Percentiles rank a stretch among this genome's conserved stretches.
Conservation (phyloP, 2,329 filamentous ascomycete genomes). For the Fusarium begoniae region DNA sequence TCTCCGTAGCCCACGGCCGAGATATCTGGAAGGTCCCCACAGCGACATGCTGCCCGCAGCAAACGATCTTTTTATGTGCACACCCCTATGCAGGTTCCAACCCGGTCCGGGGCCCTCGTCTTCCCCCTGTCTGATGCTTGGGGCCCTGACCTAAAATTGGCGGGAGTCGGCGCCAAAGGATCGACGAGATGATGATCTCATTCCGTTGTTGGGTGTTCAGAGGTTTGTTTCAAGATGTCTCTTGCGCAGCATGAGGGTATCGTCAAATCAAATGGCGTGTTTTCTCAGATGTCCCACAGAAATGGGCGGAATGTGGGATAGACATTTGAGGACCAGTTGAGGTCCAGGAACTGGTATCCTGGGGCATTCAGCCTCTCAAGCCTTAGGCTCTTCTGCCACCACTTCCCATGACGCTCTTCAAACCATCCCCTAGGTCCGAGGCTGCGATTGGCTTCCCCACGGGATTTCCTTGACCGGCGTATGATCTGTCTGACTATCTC, state of each 20-base stretch:
- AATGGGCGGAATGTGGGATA: slow-evolving; percentile 34
- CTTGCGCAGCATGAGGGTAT: slow-evolving; percentile 17
- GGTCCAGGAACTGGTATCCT: slow-evolving; percentile 24
- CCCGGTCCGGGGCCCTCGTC: slow-evolving; percentile 9
- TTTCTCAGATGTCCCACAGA: slow-evolving; percentile 23
- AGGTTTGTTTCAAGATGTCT: slow-evolving; percentile 44
- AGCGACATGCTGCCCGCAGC: slow-evolving; percentile 20
- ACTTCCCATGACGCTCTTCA: slow-evolving; percentile 37
- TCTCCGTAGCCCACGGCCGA: slow-evolving; percentile 39
- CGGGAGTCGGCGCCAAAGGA: slow-evolving; percentile 43
- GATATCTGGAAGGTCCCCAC: slow-evolving; percentile 38
- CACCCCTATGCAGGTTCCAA: slow-evolving; percentile 27
- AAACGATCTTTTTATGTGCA: slow-evolving; percentile 21
- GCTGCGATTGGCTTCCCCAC: slow-evolving; percentile 39
- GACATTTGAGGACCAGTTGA: slow-evolving; percentile 9
- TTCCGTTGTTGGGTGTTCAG: slow-evolving; percentile 41
- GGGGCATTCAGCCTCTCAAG: slow-evolving; percentile 26
- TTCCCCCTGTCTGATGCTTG: slow-evolving; percentile 30
- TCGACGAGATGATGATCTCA: slow-evolving; percentile 45
- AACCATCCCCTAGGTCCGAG: slow-evolving; percentile 30
- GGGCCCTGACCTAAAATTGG: slow-evolving; percentile 39
- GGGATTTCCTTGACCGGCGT: slow-evolving; percentile 15
- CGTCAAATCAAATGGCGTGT: slow-evolving; percentile 34
- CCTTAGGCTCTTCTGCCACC: slow-evolving; percentile 15
- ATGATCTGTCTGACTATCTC: slow-evolving; percentile 8